Evolutionary conservation across 352 stramenopile genomes (phyloP).

Genomic region (Peronospora belbahrii): DNA sequence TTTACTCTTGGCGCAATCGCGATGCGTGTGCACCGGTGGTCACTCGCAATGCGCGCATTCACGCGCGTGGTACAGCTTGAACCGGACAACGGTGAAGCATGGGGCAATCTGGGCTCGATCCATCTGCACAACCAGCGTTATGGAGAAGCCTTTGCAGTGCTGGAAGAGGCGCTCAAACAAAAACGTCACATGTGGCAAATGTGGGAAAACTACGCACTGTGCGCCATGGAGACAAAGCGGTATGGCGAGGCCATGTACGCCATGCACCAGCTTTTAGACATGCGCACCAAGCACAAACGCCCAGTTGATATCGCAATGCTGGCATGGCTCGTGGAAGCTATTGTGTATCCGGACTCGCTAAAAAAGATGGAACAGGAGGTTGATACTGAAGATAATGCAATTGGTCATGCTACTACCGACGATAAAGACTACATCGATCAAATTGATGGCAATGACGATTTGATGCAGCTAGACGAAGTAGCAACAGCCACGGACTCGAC

Average conservation of each 20-base stretch:
- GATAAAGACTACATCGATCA: slow-evolving; percentile 20
- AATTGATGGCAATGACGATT: slow-evolving; percentile 38
- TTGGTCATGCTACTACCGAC: slow-evolving; percentile 21
- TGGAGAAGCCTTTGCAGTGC: slow-evolving; percentile 68
- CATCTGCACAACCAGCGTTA: slow-evolving; percentile 82
- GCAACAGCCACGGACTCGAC: slow-evolving; percentile 36
- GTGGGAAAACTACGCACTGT: slow-evolving; percentile 88
- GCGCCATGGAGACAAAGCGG: slow-evolving; percentile 63
- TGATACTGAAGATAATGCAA: slow-evolving; percentile 16
- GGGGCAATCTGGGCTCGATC: slow-evolving; percentile 93
- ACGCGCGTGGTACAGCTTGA: slow-evolving; percentile 91
- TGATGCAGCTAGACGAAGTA: slow-evolving; percentile 43
- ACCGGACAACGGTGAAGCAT: slow-evolving; percentile 91
- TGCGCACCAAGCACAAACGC: slow-evolving; percentile 77
- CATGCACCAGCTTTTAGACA: slow-evolving; percentile 72
- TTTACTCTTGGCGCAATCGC: slow-evolving; percentile 88
- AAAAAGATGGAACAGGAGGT: slow-evolving; percentile 34
- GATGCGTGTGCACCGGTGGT: slow-evolving; percentile 87
- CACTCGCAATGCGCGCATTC: slow-evolving; percentile 82
- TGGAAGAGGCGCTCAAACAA: slow-evolving; percentile 84
- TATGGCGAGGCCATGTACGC: slow-evolving; percentile 80
- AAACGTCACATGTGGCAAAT: slow-evolving; percentile 89
- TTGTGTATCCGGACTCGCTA: slow-evolving; percentile 55
- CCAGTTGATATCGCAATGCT: slow-evolving; percentile 69
- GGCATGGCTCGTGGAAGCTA: slow-evolving; percentile 72